Evolutionary conservation across 1,284 basidiomycete species (phyloP).

Genomic region (Lentinus polychrous): DNA sequence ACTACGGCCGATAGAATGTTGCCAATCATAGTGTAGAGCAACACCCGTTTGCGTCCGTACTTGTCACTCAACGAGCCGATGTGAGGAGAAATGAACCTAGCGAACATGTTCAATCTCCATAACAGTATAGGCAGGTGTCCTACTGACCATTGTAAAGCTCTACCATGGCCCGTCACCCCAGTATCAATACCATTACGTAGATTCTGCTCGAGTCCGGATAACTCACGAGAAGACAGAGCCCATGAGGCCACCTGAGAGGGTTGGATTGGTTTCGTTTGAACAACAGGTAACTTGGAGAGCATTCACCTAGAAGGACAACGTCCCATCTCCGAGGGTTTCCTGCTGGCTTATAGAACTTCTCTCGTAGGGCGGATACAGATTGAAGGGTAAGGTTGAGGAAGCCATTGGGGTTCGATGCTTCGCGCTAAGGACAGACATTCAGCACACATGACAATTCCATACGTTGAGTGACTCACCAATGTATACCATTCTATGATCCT

Average conservation of each 20-base stretch:
- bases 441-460: neutral
- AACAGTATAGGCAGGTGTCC: neutral
- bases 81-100: conserved; percentile 66
- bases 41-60: conserved; percentile 77
- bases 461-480: conserved; percentile 36
- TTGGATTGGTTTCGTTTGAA: no score
- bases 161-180: conserved; percentile 22
- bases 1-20: conserved; percentile 81
- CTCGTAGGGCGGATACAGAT: conserved; percentile 56
- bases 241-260: conserved; percentile 21
- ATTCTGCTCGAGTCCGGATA: neutral
- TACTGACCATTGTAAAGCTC: conserved; percentile 64
- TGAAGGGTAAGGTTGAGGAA: conserved; percentile 65
- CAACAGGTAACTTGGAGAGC: conserved; percentile 1
- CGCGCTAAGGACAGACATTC: conserved; percentile 42
- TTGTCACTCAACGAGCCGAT: conserved; percentile 81
- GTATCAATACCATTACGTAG: neutral
- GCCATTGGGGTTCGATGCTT: conserved; percentile 59
- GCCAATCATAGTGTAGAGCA: conserved; percentile 84
- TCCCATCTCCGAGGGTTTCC: conserved; percentile 72
- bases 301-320: conserved; percentile 68
- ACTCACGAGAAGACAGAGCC: conserved; percentile 85
- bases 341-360: conserved; percentile 51
- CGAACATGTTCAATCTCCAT: conserved; percentile 20
- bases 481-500: conserved; percentile 88